Base-by-base conservation (phyloP, 1,284 basidiomycete genomes). In the Ganoderma resinaceum region DNA sequence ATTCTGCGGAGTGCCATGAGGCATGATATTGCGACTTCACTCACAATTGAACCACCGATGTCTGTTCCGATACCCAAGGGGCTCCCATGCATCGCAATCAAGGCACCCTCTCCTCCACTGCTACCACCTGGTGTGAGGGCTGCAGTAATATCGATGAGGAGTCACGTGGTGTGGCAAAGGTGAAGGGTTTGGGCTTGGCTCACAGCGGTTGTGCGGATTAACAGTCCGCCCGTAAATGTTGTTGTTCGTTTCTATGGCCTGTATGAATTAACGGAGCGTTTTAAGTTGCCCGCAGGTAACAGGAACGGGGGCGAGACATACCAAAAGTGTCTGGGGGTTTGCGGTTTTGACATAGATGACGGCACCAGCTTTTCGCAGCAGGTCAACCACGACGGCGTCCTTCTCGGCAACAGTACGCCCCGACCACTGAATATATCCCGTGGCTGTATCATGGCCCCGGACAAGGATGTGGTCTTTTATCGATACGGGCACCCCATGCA, bases 71-170 rank as follows among this genome's bases (percentile, higher is more conserved):
- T 80, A 1, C 90, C 90, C 49, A 91, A 70, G 31, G 83, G 81
- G 65, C 84, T 85, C n/a, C 89, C 90, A 35, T 82, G 82, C 65
- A 86, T 78, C n/a, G 86, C 84, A 43, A 91, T 78, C 62, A 92
- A 78, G 4, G 90, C 89, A 53, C 89, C 87, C 78, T 93, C 91
- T 42, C 89, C 89, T 59, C 89, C 89, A 60, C 84, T 86, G 68
- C 85, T 87, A 20, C 89, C 89, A n/a, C 89, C 89, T 2, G 84
- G 76, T n/a, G 85, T 84, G 31, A 88, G 78, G 59, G 69, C 77
- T 79, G 69, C 58, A 63, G 63, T 38, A 46, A 65, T 67, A 69
- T 68, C 64, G 67, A 64, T 62, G 58, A 57, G 43, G 46, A 38
- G 68, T 67, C 66, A 68, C 66, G 62, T 40, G 52, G 52, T 33